phyloP scores from a whole-genome alignment of 345 rosid genomes.

The Pistacia atlantica region DNA sequence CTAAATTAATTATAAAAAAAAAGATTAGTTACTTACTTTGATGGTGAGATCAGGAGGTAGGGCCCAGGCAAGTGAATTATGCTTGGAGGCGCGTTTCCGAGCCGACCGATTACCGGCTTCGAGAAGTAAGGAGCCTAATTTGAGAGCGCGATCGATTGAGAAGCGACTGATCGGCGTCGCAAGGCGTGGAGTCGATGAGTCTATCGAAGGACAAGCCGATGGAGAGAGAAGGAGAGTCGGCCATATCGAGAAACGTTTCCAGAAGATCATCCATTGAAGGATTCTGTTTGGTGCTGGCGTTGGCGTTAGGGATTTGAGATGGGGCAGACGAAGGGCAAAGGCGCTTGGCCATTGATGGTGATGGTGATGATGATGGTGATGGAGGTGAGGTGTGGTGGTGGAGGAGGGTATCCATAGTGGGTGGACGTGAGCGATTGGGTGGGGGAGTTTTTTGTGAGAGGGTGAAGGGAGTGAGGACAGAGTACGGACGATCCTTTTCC shows the following conservation, averaged over 20 bases:
- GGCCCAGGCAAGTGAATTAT: conserved; percentile 67
- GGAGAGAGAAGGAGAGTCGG: conserved; percentile 51
- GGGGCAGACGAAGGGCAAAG: conserved; percentile 46
- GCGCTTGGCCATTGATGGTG: conserved; percentile 60
- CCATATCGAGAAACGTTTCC: conserved; percentile 45
- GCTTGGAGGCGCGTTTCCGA: conserved; percentile 64
- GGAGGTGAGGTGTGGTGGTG: conserved; percentile 26
- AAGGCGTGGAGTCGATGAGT: conserved; percentile 55
- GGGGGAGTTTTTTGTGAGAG: not conserved
- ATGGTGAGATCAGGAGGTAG: conserved; percentile 82
- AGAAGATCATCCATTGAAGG: conserved; percentile 50
- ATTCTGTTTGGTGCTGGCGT: conserved; percentile 26
- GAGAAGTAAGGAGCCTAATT: conserved; percentile 60
- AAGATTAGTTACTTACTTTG: conserved; percentile 39
- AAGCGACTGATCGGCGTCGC: conserved; percentile 52
- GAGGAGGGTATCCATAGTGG: conserved; percentile 50
- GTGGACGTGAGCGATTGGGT: conserved; percentile 23
- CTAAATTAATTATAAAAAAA: not conserved
- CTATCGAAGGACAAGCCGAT: conserved; percentile 63
- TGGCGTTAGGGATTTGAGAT: conserved; percentile 25
- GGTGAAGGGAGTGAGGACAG: not conserved
- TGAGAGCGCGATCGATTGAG: conserved; percentile 67
- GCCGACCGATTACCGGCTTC: conserved; percentile 66
- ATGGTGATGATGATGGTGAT: not conserved
- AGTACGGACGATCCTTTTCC: conserved; percentile 13